Base-by-base conservation (phyloP, 2,329 filamentous ascomycete species). In the Chalaropsis thielavioides region DNA sequence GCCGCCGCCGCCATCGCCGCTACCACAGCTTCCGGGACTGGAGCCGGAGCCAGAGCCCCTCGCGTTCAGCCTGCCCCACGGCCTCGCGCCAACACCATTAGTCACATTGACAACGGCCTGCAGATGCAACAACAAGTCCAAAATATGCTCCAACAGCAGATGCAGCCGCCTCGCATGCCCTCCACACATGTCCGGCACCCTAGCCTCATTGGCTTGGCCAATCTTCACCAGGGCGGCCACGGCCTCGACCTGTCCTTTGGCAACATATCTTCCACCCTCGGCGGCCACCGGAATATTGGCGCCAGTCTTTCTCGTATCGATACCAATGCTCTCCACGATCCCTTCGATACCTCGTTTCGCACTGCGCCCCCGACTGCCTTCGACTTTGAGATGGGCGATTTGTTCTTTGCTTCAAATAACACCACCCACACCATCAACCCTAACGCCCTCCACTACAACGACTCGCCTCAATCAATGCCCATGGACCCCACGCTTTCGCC, bases 21-120 rank as follows among this genome's bases (percentile, higher is more conserved):
- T 62, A 51, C 46, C 7, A 24, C 19, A 7, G 22, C 22, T 51
- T 3, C 10, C 15, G 46, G 22, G 59, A 22, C 17, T 41, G 41
- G 60, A 44, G 40, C 35, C 7, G 35, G 27, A n/a, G 31, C 31
- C 24, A 38, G 27, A 8, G 54, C 54, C 17, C 27, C 38, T 19
- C 24, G 56, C 15, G 41, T 38, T 24, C 46, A 58, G 22, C 58
- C 46, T 11, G 41, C 38, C 44, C 46, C 66, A 43, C 83, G 94
- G 69, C 94, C 92, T 24, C 82, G 94, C 71, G 92, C 94, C 64
- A 97, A 97, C 73, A 99, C 94, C 44, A 95, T 99, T 72, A 94
- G 92, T 72, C 92, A 97, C 74, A 85, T 97, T 65, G 94, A 96
- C 73, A 83, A 84, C 66, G 80, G 81, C 64, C 38, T 44, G 24